Evolutionary conservation across 2,329 filamentous ascomycete species (phyloP).

Genomic region (Aphanocladium album): DNA sequence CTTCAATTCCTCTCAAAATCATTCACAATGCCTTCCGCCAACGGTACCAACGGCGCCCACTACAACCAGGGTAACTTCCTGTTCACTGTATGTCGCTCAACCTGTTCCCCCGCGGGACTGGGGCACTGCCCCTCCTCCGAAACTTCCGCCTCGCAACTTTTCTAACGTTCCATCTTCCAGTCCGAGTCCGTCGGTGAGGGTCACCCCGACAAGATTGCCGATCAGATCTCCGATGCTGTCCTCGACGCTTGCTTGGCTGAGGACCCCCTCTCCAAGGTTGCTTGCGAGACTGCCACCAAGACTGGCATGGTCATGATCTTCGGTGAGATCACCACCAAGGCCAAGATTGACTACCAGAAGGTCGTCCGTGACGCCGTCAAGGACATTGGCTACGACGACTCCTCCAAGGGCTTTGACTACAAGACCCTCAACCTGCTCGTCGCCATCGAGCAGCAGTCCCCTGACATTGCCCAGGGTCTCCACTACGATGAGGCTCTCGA

Average conservation of each 20-base stretch:
- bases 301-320: conserved; percentile 99
- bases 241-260: conserved; percentile 95
- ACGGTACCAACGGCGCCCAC: conserved; percentile 44
- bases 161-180: conserved; percentile 33
- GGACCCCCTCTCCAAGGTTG: conserved; percentile 97
- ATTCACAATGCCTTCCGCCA: conserved; percentile 54
- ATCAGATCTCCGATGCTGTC: conserved; percentile 97
- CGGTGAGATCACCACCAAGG: conserved; percentile 97
- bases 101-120: neutral
- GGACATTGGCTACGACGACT: conserved; percentile 98
- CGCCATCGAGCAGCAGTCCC: conserved; percentile 98
- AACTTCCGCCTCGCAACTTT: neutral
- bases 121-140: neutral
- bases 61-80: conserved; percentile 69
- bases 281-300: conserved; percentile 99
- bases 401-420: conserved; percentile 98
- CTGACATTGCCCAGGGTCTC: conserved; percentile 97
- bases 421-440: conserved; percentile 99
- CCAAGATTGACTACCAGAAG: conserved; percentile 95
- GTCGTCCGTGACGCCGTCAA: conserved; percentile 91
- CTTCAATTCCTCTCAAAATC: conserved; percentile 21
- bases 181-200: conserved; percentile 87
- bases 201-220: conserved; percentile 95
- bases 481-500: conserved; percentile 97
- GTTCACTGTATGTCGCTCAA: conserved; percentile 59